Evolutionary conservation across 371 early-diverging fungal genomes (phyloP).

Genomic region (Circinella minor): DNA sequence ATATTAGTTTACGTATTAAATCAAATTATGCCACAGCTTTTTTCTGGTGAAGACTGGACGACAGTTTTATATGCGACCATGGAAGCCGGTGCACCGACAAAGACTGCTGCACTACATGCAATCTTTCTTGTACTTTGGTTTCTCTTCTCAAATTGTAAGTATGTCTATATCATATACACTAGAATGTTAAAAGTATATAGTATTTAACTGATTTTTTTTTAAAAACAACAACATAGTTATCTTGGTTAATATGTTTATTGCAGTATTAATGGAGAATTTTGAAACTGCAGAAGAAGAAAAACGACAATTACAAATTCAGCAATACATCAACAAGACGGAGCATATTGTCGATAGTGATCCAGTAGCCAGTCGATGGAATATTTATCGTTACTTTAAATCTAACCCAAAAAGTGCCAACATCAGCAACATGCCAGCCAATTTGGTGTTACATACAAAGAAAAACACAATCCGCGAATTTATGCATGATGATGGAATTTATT

Average conservation of each 20-base stretch:
- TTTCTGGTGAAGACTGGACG: conserved; percentile 77
- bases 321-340: conserved; percentile 50
- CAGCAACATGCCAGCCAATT: conserved; percentile 42
- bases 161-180: no score
- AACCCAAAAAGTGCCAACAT: conserved; percentile 53
- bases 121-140: conserved; percentile 66
- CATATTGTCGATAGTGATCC: conserved; percentile 30
- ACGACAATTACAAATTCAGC: conserved; percentile 56
- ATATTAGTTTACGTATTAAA: neutral
- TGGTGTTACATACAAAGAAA: conserved; percentile 52
- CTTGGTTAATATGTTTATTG: conserved; percentile 68
- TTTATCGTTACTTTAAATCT: conserved; percentile 58
- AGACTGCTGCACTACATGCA: conserved; percentile 53
- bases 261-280: conserved; percentile 72
- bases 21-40: conserved; percentile 39
- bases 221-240: conserved; percentile 38
- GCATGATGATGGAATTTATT: conserved; percentile 15
- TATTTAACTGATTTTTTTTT: neutral
- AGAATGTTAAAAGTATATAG: no score
- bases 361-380: conserved; percentile 55
- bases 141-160: conserved; percentile 70
- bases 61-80: conserved; percentile 62
- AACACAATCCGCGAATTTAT: conserved; percentile 58
- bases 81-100: conserved; percentile 40
- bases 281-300: conserved; percentile 67